Evolutionary conservation across 768 basidiomycete genomes (phyloP), one percentile per base, ranked within the genome.

Genomic region (Tricholomella constricta): DNA sequence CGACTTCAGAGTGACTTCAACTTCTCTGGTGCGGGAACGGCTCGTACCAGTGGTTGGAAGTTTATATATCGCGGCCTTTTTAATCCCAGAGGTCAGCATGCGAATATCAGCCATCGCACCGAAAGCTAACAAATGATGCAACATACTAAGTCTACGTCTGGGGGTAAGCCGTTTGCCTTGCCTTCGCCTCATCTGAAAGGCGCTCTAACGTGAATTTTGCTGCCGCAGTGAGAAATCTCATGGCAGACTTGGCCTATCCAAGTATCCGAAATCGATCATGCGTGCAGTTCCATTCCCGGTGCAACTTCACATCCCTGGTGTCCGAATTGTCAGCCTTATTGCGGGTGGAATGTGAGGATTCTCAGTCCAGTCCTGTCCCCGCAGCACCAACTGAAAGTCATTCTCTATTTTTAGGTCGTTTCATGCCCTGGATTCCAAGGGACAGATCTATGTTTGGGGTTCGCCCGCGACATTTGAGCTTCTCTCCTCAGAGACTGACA

Each of bases 381-480:
- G 19, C 15, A 42, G 20, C 44, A 34, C 29, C 55, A 31, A 31
- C 29, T 6, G 29, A 31, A n/a, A n/a, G n/a, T n/a, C 46, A 22
- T 26, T 42, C 44, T 45, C 41, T 54, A 43, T 35, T 43, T 36
- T 48, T 14, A 31, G 91, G 91, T 90, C 86, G 27, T 95, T 93
- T 69, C 88, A 93, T 62, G 91, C 90, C 2, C 70, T 95, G 35
- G 89, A 94, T 67, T 84, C 89, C 1, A 67, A 79, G 44, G 93
- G 93, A 6, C 69, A 72, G 27, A 69, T 95, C 20, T 79, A 85
- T 62, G 86, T 86, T n/a, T 95, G 93, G 91, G 94, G 91, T 89
- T 61, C 53, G 73, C 63, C 38, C 1, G 12, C 11, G 6, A 22
- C 43, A 42, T 48, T 27, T 20, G 20, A 51, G 10, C 10, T 37